Evolutionary conservation across 2,329 filamentous ascomycete species (phyloP), one percentile per base, ranked within the genome.

Genomic region (Aspergillus candidus): DNA sequence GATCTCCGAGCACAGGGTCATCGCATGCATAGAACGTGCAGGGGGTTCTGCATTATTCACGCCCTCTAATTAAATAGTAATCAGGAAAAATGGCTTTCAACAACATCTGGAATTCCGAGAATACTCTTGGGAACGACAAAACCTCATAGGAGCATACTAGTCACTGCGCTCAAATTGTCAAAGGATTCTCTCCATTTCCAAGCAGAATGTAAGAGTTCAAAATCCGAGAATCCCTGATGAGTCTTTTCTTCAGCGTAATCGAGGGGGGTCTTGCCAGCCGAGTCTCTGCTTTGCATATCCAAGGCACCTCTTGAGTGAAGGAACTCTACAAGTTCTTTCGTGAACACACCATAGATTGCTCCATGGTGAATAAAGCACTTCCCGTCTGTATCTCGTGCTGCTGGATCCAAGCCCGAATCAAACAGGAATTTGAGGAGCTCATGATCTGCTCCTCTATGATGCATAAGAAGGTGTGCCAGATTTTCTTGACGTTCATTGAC

Each of bases 341-440:
- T 51, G 22, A 54, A 54, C 12, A 22, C 47, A 35, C 43, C 45
- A 41, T 54, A 43, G 37, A 50, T 54, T 27, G 45, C 48, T 31
- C 52, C 50, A 33, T 54, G 35, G 39, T 54, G 47, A 15, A 49
- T 41, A 35, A 49, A 27, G 8, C 32, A 47, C 32, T 36, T 52
- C 12, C 41, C 38, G 12, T 49, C 33, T 36, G 32, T n/a, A 47
- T 54, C 49, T 35, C 39, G 42, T 4, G 47, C 38, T 32, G 43
- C 22, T 41, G 39, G 41, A 43, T 52, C 47, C 41, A 54, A 12
- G 13, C 38, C 43, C 43, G 8, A 17, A 14, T 35, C 14, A 27
- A 50, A 40, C 41, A 54, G 11, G 42, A 29, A 31, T 14, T 45
- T 32, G 38, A 54, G 40, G 12, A 52, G 44, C 32, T 31, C 29